Conservation (phyloP, 1,284 basidiomycete genomes). For the Pyrrhoderma lamaoense region DNA sequence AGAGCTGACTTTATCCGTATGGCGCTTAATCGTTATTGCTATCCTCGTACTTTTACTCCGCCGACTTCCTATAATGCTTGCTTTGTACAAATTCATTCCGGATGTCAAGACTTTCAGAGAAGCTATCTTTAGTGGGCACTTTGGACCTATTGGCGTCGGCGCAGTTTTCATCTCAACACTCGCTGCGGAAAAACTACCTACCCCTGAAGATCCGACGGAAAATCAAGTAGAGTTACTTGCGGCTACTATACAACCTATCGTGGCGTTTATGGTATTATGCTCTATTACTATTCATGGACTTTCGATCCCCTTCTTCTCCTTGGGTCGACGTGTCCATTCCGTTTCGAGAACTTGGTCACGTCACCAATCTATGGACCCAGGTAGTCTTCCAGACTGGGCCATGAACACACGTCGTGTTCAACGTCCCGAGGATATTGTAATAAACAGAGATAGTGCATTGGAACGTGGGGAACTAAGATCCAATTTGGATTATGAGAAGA, state of each 20-base stretch:
- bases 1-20: constrained; percentile 64
- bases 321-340: constrained; percentile 82
- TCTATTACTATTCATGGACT: constrained; percentile 85
- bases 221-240: constrained; percentile 62
- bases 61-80: constrained; percentile 77
- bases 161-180: constrained; percentile 91
- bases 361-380: constrained; percentile 46
- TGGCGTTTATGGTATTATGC: constrained; percentile 85
- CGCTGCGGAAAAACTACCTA: constrained; percentile 64
- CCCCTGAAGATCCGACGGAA: constrained; percentile 44
- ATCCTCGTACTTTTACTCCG: constrained; percentile 74
- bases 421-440: constrained; percentile 66
- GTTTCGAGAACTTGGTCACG: constrained; percentile 84
- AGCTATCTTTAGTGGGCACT: constrained; percentile 86
- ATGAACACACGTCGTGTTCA: constrained; percentile 65
- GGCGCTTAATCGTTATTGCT: constrained; percentile 78
- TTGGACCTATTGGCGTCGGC: constrained; percentile 88
- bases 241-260: constrained; percentile 80
- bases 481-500: constrained; percentile 27
- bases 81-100: constrained; percentile 84
- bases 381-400: constrained; percentile 60
- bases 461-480: constrained; percentile 39
- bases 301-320: constrained; percentile 88
- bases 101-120: constrained; percentile 88
- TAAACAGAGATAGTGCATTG: constrained; percentile 67